Evolutionary conservation across 495 filamentous ascomycete species (phyloP).

Genomic region (Penicillium roqueforti): DNA sequence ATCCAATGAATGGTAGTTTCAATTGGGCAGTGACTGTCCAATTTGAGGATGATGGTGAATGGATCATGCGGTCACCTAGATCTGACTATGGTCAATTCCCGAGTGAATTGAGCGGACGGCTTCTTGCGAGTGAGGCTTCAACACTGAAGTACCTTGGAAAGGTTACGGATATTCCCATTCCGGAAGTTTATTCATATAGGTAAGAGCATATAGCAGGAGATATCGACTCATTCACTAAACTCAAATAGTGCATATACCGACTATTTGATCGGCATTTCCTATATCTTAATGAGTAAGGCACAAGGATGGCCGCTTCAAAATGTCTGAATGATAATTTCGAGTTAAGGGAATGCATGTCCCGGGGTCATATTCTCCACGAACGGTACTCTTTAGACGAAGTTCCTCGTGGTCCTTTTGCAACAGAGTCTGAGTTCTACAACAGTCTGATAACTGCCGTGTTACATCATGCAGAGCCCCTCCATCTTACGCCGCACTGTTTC

Average conservation of each 20-base stretch:
- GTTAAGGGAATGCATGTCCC: neutral
- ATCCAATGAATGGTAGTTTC: neutral
- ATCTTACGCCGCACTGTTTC: neutral
- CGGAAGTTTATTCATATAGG: neutral
- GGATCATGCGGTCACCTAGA: neutral
- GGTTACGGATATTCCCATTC: neutral
- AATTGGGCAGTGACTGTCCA: neutral
- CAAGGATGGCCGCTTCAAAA: too few species aligned
- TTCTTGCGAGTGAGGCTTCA: neutral
- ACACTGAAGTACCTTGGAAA: neutral
- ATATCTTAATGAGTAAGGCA: neutral
- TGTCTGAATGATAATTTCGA: too few species aligned
- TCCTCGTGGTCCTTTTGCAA: neutral
- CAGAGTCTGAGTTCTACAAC: neutral
- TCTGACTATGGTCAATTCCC: neutral
- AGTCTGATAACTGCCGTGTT: neutral
- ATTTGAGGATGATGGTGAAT: neutral
- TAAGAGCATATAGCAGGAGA: neutral
- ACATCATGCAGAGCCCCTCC: neutral
- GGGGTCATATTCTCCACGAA: neutral
- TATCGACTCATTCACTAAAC: too few species aligned
- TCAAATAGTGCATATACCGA: too few species aligned
- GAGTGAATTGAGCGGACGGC: neutral
- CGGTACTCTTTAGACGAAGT: neutral
- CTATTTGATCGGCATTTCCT: too few species aligned